Conservation (phyloP, 2,329 filamentous ascomycete species). For the Claviceps lovelessii region DNA sequence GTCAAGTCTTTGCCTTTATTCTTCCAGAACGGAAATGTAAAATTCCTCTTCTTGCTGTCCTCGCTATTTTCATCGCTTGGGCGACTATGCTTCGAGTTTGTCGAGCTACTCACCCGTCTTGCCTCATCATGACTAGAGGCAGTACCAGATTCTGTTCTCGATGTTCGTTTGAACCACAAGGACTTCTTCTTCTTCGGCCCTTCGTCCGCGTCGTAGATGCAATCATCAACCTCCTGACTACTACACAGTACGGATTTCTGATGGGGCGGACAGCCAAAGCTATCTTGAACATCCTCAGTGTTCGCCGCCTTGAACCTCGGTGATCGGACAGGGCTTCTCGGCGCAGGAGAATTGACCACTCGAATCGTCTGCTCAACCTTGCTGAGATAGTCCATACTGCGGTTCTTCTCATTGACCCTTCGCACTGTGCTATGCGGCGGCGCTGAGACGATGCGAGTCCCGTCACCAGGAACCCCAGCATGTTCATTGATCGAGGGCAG, state of each 20-base stretch:
- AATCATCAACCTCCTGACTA: conserved; percentile 9
- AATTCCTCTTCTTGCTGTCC: conserved; percentile 35
- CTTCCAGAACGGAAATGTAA: conserved; percentile 43
- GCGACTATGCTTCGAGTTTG: conserved; percentile 7
- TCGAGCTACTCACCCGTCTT: conserved; percentile 1
- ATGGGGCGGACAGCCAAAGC: conserved; percentile 10
- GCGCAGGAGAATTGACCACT: conserved; percentile 35
- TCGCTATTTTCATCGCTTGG: conserved; percentile 10
- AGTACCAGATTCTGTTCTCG: conserved; percentile 20
- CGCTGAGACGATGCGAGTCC: conserved; percentile 32
- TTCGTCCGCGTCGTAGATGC: conserved; percentile 7
- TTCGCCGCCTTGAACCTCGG: conserved; percentile 28
- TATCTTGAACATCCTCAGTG: conserved; percentile 21
- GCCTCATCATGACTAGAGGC: neutral
- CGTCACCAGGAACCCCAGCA: conserved; percentile 18
- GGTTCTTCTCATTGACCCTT: conserved; percentile 18
- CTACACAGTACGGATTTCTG: conserved; percentile 8
- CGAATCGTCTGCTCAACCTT: conserved; percentile 38
- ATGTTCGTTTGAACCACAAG: conserved; percentile 37
- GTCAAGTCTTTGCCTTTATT: conserved; percentile 28
- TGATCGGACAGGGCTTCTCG: conserved; percentile 18
- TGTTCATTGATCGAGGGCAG: conserved; percentile 38
- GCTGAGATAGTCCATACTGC: conserved; percentile 30
- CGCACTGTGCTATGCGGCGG: conserved; percentile 24
- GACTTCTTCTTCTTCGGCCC: conserved; percentile 29